These are phyloP conservation scores for Cicer cuneatum DNA, from an alignment of 306 rosid genomes.

Conservation along the genomic window DNA sequence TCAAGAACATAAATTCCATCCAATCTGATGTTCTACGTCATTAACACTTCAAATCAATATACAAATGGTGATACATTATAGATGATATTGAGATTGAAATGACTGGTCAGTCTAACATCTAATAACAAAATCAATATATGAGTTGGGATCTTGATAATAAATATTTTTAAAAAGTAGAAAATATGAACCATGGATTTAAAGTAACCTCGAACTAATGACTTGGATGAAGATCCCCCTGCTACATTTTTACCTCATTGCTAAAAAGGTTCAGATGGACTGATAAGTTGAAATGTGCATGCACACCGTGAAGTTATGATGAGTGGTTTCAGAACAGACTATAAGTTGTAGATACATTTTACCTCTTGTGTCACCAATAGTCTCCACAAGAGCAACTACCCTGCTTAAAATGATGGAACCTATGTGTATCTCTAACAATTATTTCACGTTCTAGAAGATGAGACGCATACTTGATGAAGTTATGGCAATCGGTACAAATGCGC, in stretches of 20 bases:
- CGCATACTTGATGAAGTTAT: constrained; percentile 70
- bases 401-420: constrained; percentile 75
- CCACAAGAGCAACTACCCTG: constrained; percentile 73
- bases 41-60: neutral
- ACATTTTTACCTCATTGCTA: constrained; percentile 6
- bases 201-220: constrained; percentile 32
- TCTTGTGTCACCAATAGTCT: constrained; percentile 76
- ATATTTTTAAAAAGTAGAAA: neutral
- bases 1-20: neutral
- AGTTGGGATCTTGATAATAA: constrained; percentile 4
- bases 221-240: constrained; percentile 23
- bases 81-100: constrained; percentile 21
- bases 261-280: constrained; percentile 27
- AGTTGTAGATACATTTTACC: constrained; percentile 21
- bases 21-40: neutral
- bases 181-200: neutral
- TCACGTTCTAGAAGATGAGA: constrained; percentile 73
- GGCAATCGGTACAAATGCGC: constrained; percentile 71
- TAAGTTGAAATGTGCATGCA: constrained; percentile 30
- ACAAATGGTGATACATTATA: neutral
- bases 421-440: constrained; percentile 71
- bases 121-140: constrained; percentile 24
- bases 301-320: constrained; percentile 35
- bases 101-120: constrained; percentile 32
- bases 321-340: constrained; percentile 5